A percentile compares a stretch with the other conserved stretches of the same genome.
phyloP scores from a whole-genome alignment of 2,329 filamentous ascomycete genomes.

The Paecilomyces niveus region DNA sequence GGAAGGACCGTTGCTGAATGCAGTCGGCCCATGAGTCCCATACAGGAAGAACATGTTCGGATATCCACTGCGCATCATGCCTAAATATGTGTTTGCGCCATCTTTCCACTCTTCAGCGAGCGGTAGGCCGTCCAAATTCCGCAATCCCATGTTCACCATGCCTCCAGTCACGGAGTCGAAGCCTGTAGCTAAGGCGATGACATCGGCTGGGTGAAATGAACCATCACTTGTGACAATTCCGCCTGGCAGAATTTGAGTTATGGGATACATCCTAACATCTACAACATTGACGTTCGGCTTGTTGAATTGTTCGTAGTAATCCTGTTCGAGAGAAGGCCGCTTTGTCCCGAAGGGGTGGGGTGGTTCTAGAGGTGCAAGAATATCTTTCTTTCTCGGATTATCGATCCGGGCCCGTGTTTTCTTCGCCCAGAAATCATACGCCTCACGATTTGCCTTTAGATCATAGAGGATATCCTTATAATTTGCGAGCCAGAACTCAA shows the following conservation, averaged over 20 bases:
- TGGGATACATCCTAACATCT: conserved; percentile 36
- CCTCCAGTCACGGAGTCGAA: conserved; percentile 39
- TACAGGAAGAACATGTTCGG: conserved; percentile 34
- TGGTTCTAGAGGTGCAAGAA: conserved; percentile 47
- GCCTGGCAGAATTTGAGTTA: conserved; percentile 37
- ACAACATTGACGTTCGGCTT: conserved; percentile 41
- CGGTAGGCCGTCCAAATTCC: conserved; percentile 21
- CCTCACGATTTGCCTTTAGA: conserved; percentile 44
- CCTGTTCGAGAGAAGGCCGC: conserved; percentile 41
- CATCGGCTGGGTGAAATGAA: conserved; percentile 32
- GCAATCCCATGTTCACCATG: conserved; percentile 33
- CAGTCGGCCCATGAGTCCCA: conserved; percentile 34
- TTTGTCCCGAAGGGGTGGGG: conserved; percentile 52
- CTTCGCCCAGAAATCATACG: conserved; percentile 50
- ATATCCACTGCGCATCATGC: conserved; percentile 30
- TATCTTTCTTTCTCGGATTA: conserved; percentile 42
- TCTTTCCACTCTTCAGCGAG: conserved; percentile 33
- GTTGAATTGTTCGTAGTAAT: conserved; percentile 46
- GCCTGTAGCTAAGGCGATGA: conserved; percentile 38
- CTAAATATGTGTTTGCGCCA: conserved; percentile 35
- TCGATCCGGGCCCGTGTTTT: conserved; percentile 46
- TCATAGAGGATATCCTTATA: conserved; percentile 49
- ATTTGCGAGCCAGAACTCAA: conserved; percentile 47
- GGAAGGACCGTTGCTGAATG: conserved; percentile 50
- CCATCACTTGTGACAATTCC: conserved; percentile 33